phyloP scores from a whole-genome alignment of 306 rosid species.

The Prosopis cineraria region DNA sequence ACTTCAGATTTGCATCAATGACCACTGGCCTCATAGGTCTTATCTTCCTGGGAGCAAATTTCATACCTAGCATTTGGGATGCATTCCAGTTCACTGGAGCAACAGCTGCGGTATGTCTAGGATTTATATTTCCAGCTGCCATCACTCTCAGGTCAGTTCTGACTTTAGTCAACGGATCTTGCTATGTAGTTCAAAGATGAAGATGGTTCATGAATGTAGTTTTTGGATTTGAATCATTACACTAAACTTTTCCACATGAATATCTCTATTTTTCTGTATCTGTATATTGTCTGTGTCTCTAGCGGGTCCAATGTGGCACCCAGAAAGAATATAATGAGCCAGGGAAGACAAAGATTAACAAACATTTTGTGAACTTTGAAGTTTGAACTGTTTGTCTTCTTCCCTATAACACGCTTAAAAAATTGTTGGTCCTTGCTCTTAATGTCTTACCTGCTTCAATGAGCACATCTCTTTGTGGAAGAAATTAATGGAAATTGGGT shows the following conservation, averaged over 20 bases:
- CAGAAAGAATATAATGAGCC: neutral
- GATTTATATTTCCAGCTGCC: slow-evolving; percentile 53
- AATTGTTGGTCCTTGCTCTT: neutral
- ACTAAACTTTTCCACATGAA: neutral
- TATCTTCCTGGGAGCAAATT: slow-evolving; percentile 56
- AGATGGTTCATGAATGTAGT: neutral
- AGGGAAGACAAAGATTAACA: neutral
- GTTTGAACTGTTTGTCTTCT: neutral
- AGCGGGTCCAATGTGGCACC: neutral
- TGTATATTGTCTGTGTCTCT: neutral
- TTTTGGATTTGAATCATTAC: neutral
- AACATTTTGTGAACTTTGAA: slow-evolving; percentile 6
- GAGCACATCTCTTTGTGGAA: no score
- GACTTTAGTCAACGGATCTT: slow-evolving; percentile 26
- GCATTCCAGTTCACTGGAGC: slow-evolving; percentile 60
- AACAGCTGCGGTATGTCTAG: slow-evolving; percentile 54
- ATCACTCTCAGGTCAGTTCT: slow-evolving; percentile 45
- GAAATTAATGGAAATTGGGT: neutral
- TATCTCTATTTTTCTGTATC: neutral
- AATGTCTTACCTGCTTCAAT: no score
- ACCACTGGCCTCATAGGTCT: slow-evolving; percentile 43
- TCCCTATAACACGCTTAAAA: neutral
- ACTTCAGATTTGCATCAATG: slow-evolving; percentile 62
- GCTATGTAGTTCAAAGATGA: neutral
- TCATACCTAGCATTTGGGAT: slow-evolving; percentile 72